These are phyloP conservation scores for Fusarium sacchari DNA, from an alignment of 2,329 filamentous ascomycete genomes.

Conservation along the genomic window DNA sequence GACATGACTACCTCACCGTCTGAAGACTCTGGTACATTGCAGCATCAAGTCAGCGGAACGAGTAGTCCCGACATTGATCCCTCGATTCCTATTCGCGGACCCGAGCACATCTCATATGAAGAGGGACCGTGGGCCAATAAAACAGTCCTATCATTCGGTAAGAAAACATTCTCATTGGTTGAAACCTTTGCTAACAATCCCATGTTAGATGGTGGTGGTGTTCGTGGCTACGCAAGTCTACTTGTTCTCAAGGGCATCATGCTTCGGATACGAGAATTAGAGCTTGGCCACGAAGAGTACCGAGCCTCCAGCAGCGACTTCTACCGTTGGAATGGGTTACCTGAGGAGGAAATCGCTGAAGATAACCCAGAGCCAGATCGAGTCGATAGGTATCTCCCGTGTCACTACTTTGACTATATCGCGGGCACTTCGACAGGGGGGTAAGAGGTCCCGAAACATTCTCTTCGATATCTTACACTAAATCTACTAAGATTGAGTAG, in stretches of 20 bases:
- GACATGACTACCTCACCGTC: accelerated
- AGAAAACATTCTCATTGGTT: no score
- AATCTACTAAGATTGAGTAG: not conserved
- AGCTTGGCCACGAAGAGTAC: not conserved
- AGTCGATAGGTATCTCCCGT: not conserved
- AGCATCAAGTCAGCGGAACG: accelerated
- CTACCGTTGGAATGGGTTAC: not conserved
- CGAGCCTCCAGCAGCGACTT: not conserved
- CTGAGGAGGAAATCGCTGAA: accelerated
- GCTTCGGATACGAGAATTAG: not conserved
- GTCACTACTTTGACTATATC: not conserved
- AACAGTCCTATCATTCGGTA: not conserved
- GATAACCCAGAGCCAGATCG: not conserved
- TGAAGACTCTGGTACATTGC: accelerated
- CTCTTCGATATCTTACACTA: not conserved
- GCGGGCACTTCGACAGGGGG: not conserved
- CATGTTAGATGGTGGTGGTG: not conserved
- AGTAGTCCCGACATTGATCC: accelerated
- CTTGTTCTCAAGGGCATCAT: not conserved
- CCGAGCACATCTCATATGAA: not conserved
- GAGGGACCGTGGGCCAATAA: accelerated
- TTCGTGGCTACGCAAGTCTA: not conserved
- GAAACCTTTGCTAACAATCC: not conserved
- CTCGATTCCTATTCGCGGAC: not conserved
- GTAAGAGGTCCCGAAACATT: not conserved